Evolutionary conservation across 768 basidiomycete genomes (phyloP), one percentile per base, ranked within the genome.

Genomic region (Steccherinum ochraceum): DNA sequence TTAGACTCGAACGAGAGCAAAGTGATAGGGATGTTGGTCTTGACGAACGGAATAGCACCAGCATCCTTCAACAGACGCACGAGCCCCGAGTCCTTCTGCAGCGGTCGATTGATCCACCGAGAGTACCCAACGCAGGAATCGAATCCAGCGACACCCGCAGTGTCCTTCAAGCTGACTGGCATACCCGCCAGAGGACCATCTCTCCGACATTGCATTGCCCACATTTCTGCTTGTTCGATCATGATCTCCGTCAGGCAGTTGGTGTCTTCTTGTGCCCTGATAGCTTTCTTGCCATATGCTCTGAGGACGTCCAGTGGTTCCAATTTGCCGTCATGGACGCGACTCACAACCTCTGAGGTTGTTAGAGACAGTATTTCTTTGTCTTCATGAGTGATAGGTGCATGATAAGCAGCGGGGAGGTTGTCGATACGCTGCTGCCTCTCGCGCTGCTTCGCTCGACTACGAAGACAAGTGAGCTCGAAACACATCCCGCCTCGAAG

Each of bases 91-190:
- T 62, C 75, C 47, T 62, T 67, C 49, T 53, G 51, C 47, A 59
- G 64, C 23, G 67, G 73, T 54, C 62, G 68, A 51, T 62, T 70
- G 49, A 62, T 69, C 55, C 57, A 75, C 48, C 63, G 68, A 16
- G 71, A 76, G 63, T 67, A 72, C 18, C 77, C 76, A n/a, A 76
- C 56, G n/a, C 74, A 75, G n/a, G 74, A 66, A 55, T 78, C 76
- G 39, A 68, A 69, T 12, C 76, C 78, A 46, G 67, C 63, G 47
- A 80, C 60, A 49, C 70, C 65, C 51, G 73, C 61, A 25, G 65
- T 69, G 61, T 80, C 78, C 56, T 80, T 80, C 52, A 80, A 26
- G 40, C 75, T 75, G 54, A 80, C 65, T 5, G 71, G 77, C 27
- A 80, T 68, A 20, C 78, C 78, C 21, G 76, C 73, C 13, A 80